A percentile compares a stretch with the other conserved stretches of the same genome.
phyloP scores from a whole-genome alignment of 148 eudicot species.

The Vaccinium darrowii region DNA sequence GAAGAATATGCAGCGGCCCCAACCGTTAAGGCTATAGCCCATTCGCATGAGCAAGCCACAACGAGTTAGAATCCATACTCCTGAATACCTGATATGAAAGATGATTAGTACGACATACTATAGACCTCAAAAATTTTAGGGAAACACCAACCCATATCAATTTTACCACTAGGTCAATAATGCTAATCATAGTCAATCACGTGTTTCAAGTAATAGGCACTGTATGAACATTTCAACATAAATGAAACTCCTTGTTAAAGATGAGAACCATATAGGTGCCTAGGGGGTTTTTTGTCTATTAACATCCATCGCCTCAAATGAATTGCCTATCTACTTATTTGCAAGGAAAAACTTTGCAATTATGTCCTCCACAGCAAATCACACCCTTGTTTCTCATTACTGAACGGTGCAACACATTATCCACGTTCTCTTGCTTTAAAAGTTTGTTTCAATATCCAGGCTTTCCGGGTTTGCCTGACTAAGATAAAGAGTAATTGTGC shows the following conservation, averaged over 20 bases:
- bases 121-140: too few relatives aligned
- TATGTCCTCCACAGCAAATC: constrained; percentile 1
- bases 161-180: not conserved
- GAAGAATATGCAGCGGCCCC: constrained; percentile 38
- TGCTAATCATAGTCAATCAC: not conserved
- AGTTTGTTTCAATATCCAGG: not conserved
- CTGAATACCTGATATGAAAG: constrained; percentile 48
- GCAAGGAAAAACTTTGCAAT: not conserved
- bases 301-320: not conserved
- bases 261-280: not conserved
- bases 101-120: not conserved
- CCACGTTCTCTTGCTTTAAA: not conserved
- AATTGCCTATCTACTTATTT: not conserved
- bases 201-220: too few relatives aligned
- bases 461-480: not conserved
- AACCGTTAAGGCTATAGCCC: constrained; percentile 39
- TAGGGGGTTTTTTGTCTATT: not conserved
- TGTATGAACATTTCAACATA: too few relatives aligned
- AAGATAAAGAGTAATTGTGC: constrained; percentile 1
- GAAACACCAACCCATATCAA: not conserved
- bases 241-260: not conserved
- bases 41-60: constrained; percentile 45
- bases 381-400: not conserved
- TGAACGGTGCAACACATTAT: not conserved
- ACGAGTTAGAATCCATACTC: constrained; percentile 71